Percentiles rank a stretch among this genome's conserved stretches.
These are phyloP conservation scores for Leptomonas seymouri DNA, from an alignment of 208 protist genomes.

Conservation along the genomic window DNA sequence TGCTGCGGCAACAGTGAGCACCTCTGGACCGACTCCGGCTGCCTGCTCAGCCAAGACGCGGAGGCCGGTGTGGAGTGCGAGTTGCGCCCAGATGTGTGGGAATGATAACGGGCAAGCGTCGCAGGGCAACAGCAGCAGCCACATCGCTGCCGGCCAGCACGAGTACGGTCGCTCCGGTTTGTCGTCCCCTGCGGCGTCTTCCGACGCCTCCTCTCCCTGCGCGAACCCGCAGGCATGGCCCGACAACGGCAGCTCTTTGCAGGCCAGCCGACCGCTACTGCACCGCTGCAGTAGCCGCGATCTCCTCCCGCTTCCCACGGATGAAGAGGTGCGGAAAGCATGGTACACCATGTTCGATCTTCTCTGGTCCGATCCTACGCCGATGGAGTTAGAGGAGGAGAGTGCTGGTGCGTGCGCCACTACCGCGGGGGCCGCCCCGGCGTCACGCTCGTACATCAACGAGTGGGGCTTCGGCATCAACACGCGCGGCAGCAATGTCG, in stretches of 20 bases:
- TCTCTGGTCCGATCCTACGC: constrained; percentile 82
- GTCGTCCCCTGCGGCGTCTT: not conserved
- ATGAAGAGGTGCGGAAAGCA: constrained; percentile 47
- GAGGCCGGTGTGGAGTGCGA: constrained; percentile 1
- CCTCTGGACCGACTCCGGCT: not conserved
- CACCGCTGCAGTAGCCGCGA: constrained; percentile 17
- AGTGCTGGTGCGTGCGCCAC: not conserved
- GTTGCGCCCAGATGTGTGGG: not conserved
- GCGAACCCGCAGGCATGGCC: not conserved
- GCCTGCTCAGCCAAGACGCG: not conserved
- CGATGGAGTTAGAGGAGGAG: constrained; percentile 42
- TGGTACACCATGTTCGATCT: constrained; percentile 77
- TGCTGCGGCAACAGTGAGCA: not conserved
- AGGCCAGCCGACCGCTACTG: not conserved
- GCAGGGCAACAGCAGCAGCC: no score
- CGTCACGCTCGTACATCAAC: constrained; percentile 36
- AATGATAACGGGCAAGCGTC: not conserved
- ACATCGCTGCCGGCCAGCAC: no score
- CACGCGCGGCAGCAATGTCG: constrained; percentile 58
- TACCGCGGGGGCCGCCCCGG: not conserved
- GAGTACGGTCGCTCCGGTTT: not conserved
- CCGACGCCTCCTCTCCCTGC: not conserved
- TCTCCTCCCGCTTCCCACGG: constrained; percentile 16
- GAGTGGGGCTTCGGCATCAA: constrained; percentile 76
- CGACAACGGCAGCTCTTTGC: not conserved